Evolutionary conservation across 2,329 filamentous ascomycete genomes (phyloP).

Genomic region (Ophiostoma sp.): DNA sequence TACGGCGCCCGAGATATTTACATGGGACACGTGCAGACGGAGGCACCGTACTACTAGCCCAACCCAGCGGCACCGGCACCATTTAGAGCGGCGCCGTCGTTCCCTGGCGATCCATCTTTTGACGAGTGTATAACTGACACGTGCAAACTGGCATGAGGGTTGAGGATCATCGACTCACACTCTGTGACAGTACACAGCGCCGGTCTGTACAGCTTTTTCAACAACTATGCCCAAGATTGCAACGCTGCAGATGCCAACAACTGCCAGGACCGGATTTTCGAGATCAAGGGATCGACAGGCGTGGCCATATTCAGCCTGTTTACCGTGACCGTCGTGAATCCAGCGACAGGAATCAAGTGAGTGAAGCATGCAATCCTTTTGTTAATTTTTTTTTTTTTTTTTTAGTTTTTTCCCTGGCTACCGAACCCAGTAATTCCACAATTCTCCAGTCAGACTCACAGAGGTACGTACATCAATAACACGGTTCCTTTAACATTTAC

Average conservation of each 20-base stretch:
- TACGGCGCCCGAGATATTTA: conserved; percentile 47
- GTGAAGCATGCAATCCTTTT: no score
- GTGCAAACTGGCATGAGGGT: background rate
- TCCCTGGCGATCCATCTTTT: background rate
- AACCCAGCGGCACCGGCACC: conserved; percentile 28
- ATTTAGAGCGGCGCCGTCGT: background rate
- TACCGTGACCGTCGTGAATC: background rate
- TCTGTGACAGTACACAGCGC: background rate
- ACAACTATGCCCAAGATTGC: background rate
- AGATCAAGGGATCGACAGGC: background rate
- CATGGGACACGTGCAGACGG: conserved; percentile 47
- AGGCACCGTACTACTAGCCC: conserved; percentile 42
- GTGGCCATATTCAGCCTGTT: background rate
- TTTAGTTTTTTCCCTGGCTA: no score
- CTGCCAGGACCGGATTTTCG: background rate
- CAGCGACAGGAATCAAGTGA: background rate
- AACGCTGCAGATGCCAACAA: background rate
- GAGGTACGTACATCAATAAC: no score
- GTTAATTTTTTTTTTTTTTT: no score
- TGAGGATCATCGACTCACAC: background rate
- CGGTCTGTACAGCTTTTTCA: background rate
- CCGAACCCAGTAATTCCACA: no score
- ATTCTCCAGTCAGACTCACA: no score
- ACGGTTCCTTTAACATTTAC: no score
- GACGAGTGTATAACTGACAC: background rate